Conservation (phyloP, 2,329 filamentous ascomycete genomes). For the Colletotrichum lindemuthianum region DNA sequence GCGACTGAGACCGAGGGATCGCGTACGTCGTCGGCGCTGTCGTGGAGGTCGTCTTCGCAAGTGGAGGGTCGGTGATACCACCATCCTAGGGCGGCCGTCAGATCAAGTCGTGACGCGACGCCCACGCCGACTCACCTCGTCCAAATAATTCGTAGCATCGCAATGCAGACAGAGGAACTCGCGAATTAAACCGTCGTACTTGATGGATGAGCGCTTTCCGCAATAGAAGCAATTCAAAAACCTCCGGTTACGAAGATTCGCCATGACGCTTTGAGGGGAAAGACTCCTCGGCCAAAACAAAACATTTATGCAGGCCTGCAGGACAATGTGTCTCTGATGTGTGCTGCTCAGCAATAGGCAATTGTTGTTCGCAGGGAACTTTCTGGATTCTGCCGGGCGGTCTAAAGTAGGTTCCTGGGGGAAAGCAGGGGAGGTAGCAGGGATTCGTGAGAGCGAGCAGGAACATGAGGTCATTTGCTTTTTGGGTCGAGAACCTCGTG, state of each 20-base stretch:
- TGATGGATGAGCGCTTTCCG: conserved; percentile 71
- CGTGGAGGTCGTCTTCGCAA: conserved; percentile 62
- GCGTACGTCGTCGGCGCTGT: conserved; percentile 58
- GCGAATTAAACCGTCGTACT: conserved; percentile 65
- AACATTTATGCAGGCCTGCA: conserved; percentile 36
- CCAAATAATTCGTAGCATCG: conserved; percentile 88
- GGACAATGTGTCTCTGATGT: neutral
- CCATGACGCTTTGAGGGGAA: conserved; percentile 47
- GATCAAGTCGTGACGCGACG: neutral
- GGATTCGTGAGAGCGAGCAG: conserved; percentile 11
- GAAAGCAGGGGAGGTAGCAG: conserved; percentile 26
- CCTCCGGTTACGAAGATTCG: conserved; percentile 51
- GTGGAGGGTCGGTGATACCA: conserved; percentile 87
- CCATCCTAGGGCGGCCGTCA: conserved; percentile 69
- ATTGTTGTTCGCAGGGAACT: conserved; percentile 34
- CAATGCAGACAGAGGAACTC: conserved; percentile 81
- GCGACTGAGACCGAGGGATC: conserved; percentile 51
- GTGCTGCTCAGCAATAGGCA: conserved; percentile 2
- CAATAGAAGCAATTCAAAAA: conserved; percentile 85
- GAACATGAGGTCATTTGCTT: conserved; percentile 31
- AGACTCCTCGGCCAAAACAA: conserved; percentile 25
- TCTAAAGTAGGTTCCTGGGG: conserved; percentile 31
- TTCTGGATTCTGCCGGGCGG: conserved; percentile 49
- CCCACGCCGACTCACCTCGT: conserved; percentile 69
- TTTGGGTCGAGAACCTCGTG: conserved; percentile 10